Base-by-base conservation (phyloP, 2,329 filamentous ascomycete genomes). In the Fusarium brachygibbosum region DNA sequence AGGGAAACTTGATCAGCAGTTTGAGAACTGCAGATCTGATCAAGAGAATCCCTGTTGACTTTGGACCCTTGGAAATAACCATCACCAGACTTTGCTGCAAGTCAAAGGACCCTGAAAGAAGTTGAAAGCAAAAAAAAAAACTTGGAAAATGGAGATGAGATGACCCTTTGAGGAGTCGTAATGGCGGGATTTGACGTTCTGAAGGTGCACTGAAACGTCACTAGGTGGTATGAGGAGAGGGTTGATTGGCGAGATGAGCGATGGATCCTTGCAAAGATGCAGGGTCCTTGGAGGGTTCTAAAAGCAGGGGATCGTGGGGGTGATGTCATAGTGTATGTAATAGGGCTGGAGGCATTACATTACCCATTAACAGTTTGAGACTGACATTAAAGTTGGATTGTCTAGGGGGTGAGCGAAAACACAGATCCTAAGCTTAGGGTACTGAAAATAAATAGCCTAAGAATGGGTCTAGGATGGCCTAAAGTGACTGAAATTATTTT, bases 311-410 rank as follows among this genome's bases (percentile, higher is more conserved):
- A 31, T 40, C 17, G 37, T 67, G 55, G 68, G 48, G 45, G 65
- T 75, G 70, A 75, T 75, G 73, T 75, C 71, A 75, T 75, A 56
- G 17, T 13, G 23, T 25, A 21, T 28, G 23, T 28, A 19, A 51
- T 25, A 51, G 54, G 63, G 50, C 53, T 61, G 41, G 35, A 50
- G 57, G 10, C 34, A 38, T n/a, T 17, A 19, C 21, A 8, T n/a
- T n/a, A n/a, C n/a, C n/a, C n/a, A n/a, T 23, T 35, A 37, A 60
- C 28, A 17, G n/a, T 17, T 19, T 32, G 19, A 16, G 21, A 37
- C 25, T 17, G 29, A n/a, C 23, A 5, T 25, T 25, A 25, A 31
- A 23, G 23, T 19, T 38, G 10, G 13, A 28, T 21, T n/a, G n/a
- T n/a, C n/a, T n/a, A n/a, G n/a, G n/a, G n/a, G n/a, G n/a, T n/a